Evolutionary conservation across 2,329 filamentous ascomycete species (phyloP).

Genomic region (Diaporthe sp.): DNA sequence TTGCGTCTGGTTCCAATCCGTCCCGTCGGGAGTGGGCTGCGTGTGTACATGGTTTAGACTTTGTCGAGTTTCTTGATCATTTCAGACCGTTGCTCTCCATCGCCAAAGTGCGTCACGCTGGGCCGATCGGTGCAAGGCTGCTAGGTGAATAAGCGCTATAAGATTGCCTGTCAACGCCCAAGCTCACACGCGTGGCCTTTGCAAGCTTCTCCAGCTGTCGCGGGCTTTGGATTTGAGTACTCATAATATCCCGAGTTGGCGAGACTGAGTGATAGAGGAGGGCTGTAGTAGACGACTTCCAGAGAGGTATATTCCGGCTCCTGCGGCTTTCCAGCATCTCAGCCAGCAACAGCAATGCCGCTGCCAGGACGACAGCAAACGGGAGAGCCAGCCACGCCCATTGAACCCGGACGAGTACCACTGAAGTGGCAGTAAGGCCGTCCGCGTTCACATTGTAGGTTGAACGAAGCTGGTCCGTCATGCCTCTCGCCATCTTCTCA

Average conservation of each 20-base stretch:
- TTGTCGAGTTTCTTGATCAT: neutral
- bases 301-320: neutral
- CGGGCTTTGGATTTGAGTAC: neutral
- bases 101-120: neutral
- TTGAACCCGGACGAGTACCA: neutral
- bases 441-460: neutral
- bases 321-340: constrained; percentile 18
- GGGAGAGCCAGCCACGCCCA: constrained; percentile 12
- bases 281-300: constrained; percentile 12
- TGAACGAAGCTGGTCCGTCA: constrained; percentile 10
- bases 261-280: constrained; percentile 13
- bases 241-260: neutral
- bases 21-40: no score
- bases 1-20: neutral
- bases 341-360: neutral
- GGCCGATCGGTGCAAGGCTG: neutral
- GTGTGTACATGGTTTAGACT: neutral
- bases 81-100: neutral
- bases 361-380: constrained; percentile 5
- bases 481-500: neutral
- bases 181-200: neutral
- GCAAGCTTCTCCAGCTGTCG: constrained; percentile 1
- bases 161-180: neutral
- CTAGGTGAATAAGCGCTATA: neutral
- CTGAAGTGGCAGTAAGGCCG: constrained; percentile 7